Evolutionary conservation across 805 yeast genomes (phyloP).

Genomic region (Blastobotrys mokoenaii): DNA sequence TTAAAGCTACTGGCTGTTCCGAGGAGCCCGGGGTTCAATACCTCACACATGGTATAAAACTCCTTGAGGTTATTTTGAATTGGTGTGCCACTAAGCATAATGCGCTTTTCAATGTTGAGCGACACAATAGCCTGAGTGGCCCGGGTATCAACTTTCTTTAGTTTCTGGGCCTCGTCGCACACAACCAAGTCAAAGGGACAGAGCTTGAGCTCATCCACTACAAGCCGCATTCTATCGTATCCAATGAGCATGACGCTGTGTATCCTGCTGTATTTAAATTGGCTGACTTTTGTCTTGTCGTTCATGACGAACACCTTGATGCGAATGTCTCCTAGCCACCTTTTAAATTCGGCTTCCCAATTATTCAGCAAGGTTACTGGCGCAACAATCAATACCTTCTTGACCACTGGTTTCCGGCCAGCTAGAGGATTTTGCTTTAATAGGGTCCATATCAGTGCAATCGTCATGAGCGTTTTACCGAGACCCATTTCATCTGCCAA

Average conservation of each 20-base stretch:
- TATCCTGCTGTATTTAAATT: constrained; percentile 58
- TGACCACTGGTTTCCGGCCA: constrained; percentile 33
- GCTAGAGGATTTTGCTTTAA: constrained; percentile 34
- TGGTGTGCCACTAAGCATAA: constrained; percentile 82
- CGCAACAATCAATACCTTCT: constrained; percentile 70
- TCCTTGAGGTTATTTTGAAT: constrained; percentile 87
- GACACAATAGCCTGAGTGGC: constrained; percentile 53
- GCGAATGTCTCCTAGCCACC: constrained; percentile 70
- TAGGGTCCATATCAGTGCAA: constrained; percentile 76
- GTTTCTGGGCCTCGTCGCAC: constrained; percentile 93
- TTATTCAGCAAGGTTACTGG: constrained; percentile 85
- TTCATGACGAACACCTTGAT: constrained; percentile 58
- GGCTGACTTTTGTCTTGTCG: constrained; percentile 44
- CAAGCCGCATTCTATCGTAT: constrained; percentile 70
- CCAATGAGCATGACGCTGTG: constrained; percentile 81
- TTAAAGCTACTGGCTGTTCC: constrained; percentile 47
- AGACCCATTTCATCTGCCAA: constrained; percentile 98
- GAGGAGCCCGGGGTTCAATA: constrained; percentile 74
- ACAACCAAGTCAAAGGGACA: constrained; percentile 56
- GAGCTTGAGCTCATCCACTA: constrained; percentile 28
- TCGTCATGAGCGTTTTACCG: constrained; percentile 83
- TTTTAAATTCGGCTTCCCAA: constrained; percentile 81
- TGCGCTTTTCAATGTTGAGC: constrained; percentile 45
- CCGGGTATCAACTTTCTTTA: constrained; percentile 69
- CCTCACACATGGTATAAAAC: constrained; percentile 71